Evolutionary conservation across 345 rosid genomes (phyloP).

Genomic region (Lumnitzera racemosa): DNA sequence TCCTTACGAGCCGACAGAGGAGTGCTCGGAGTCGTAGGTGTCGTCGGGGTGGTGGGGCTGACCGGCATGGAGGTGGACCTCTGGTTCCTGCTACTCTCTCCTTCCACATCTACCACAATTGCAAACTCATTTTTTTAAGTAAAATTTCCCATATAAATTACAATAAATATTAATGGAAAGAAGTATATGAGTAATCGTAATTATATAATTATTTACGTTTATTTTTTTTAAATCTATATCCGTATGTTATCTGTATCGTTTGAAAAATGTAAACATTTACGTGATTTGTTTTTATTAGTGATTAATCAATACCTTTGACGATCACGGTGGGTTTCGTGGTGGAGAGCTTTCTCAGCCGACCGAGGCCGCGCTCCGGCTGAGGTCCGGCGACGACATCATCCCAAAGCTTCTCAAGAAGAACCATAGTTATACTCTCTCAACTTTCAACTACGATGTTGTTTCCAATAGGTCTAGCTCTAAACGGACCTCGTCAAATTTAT

Average conservation of each 20-base stretch:
- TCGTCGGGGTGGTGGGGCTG: conserved; percentile 51
- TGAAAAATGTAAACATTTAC: no score
- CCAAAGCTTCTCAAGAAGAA: conserved; percentile 70
- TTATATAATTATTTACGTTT: no score
- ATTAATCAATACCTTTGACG: conserved; percentile 30
- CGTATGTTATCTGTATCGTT: no score
- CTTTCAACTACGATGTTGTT: no score
- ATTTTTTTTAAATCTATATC: no score
- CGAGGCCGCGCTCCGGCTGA: conserved; percentile 86
- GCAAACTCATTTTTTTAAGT: no score
- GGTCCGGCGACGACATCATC: conserved; percentile 89
- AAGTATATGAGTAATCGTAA: no score
- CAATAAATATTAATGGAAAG: not conserved
- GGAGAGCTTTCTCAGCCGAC: conserved; percentile 58
- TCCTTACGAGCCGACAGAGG: conserved; percentile 56
- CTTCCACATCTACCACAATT: conserved; percentile 18
- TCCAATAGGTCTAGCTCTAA: no score
- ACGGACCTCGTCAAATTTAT: no score
- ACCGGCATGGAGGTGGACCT: conserved; percentile 59
- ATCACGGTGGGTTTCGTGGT: conserved; percentile 34
- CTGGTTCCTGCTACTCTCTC: conserved; percentile 44
- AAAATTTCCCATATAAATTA: not conserved
- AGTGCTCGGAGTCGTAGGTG: conserved; percentile 61
- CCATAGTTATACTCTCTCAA: conserved; percentile 9
- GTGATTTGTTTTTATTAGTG: no score